phyloP scores from a whole-genome alignment of 805 yeast genomes.

The Yueomyces sp. region DNA sequence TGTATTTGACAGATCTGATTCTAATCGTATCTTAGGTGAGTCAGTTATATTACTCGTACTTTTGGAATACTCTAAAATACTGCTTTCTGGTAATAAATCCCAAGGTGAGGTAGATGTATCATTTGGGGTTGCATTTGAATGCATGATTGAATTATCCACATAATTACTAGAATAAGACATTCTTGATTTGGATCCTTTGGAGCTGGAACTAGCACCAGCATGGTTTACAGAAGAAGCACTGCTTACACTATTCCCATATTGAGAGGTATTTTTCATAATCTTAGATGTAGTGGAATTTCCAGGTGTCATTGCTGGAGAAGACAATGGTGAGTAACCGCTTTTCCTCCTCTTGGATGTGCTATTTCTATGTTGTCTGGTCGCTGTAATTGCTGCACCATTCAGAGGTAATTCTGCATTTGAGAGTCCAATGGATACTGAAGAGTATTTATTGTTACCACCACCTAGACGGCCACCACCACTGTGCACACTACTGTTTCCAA shows the following conservation, averaged over 20 bases:
- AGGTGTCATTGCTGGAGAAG: constrained; percentile 35
- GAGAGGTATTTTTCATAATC: constrained; percentile 22
- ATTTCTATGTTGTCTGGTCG: neutral
- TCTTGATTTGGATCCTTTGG: too few species aligned
- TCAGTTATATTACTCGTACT: neutral
- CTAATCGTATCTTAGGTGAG: neutral
- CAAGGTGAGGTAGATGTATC: constrained; percentile 4
- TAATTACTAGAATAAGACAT: too few species aligned
- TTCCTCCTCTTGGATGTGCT: neutral
- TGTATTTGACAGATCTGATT: neutral
- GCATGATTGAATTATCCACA: too few species aligned
- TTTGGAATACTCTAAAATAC: constrained; percentile 1
- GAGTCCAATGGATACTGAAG: neutral
- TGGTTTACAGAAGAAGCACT: too few species aligned
- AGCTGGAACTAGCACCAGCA: too few species aligned
- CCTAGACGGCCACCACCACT: neutral
- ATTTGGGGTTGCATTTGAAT: neutral
- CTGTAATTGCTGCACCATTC: constrained; percentile 1
- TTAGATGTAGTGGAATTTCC: constrained; percentile 10
- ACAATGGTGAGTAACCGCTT: constrained; percentile 29
- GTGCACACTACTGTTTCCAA: neutral
- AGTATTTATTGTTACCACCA: neutral
- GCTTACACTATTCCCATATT: constrained; percentile 1
- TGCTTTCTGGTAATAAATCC: constrained; percentile 21
- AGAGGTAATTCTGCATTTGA: neutral